Evolutionary conservation across 768 basidiomycete species (phyloP).

Genomic region (Auricularia heimuer): DNA sequence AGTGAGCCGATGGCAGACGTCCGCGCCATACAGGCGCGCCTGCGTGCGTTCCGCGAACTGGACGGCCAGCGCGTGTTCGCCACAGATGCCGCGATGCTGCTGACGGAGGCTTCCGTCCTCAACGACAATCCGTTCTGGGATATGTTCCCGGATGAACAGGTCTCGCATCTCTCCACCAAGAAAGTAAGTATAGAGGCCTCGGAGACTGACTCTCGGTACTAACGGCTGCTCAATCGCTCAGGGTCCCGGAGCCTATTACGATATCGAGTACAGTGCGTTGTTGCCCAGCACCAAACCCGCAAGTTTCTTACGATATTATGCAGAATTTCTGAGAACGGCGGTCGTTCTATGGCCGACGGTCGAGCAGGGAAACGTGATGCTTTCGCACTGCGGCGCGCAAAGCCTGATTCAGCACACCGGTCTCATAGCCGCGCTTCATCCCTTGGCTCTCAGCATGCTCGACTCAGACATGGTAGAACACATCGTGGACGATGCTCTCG

Average conservation of each 20-base stretch:
- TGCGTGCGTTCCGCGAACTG: neutral
- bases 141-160: neutral
- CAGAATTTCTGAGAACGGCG: neutral
- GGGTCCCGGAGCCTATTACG: neutral
- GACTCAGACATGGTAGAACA: neutral
- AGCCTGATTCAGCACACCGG: neutral
- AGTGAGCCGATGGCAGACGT: neutral
- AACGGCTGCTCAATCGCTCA: neutral
- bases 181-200: too few species aligned
- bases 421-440: neutral
- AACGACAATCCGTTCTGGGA: neutral
- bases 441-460: neutral
- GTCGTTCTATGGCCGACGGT: neutral
- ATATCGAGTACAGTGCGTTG: neutral
- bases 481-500: neutral
- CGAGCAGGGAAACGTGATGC: neutral
- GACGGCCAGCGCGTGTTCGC: neutral
- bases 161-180: neutral
- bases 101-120: neutral
- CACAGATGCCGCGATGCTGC: neutral
- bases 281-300: too few species aligned
- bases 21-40: neutral
- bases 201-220: too few species aligned
- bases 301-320: too few species aligned
- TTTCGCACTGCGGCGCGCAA: neutral